A percentile compares a stretch with the other conserved stretches of the same genome.
Conservation (phyloP, 495 filamentous ascomycete genomes). For the Hyaloscypha finlandica region DNA sequence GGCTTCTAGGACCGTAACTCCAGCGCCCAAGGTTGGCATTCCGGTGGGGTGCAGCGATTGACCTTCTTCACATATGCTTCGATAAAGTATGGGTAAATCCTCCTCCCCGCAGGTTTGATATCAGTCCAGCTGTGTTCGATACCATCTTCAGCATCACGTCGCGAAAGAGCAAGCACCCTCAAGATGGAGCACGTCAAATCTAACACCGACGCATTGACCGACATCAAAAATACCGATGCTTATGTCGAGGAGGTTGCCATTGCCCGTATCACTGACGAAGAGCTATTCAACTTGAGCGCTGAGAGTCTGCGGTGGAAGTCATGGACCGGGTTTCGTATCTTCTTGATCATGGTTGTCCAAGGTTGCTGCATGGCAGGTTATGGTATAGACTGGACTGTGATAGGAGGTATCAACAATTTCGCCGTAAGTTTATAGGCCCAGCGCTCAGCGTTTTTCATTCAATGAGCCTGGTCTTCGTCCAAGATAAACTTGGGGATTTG, state of each 20-base stretch:
- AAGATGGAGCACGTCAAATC: constrained; percentile 14
- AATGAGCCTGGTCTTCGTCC: too few relatives aligned
- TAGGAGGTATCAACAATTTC: constrained; percentile 39
- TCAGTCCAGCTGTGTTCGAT: background rate
- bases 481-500: too few relatives aligned
- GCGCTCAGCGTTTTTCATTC: too few relatives aligned
- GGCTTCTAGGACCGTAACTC: background rate
- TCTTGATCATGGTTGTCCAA: constrained; percentile 42
- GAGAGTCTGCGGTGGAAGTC: constrained; percentile 39
- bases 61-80: background rate
- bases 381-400: constrained; percentile 46
- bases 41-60: background rate
- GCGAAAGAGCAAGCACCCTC: background rate
- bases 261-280: constrained; percentile 43
- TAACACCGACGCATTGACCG: constrained; percentile 7
- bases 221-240: constrained; percentile 19
- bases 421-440: too few relatives aligned
- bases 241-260: constrained; percentile 38
- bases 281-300: constrained; percentile 38
- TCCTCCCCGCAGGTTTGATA: background rate
- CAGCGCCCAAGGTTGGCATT: background rate
- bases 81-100: background rate
- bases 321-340: constrained; percentile 39
- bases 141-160: background rate
- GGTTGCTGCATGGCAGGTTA: constrained; percentile 46